Conservation (phyloP, 192 early-diverging fungal genomes). For the Backusella circina region DNA sequence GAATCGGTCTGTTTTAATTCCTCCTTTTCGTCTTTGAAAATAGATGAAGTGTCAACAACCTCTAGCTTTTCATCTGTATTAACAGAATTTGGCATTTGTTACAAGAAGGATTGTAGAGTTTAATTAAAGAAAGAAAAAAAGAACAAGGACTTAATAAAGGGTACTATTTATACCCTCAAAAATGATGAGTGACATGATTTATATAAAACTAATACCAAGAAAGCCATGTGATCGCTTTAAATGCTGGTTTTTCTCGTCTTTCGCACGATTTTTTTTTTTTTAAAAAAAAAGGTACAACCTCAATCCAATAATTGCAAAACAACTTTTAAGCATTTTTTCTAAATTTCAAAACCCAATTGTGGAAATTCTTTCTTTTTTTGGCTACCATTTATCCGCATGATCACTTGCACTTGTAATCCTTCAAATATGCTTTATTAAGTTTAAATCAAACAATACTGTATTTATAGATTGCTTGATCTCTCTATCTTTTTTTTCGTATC, state of each 20-base stretch:
- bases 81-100: background rate
- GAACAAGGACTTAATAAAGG: background rate
- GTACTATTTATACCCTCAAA: background rate
- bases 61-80: slow-evolving; percentile 1
- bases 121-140: background rate
- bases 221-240: background rate
- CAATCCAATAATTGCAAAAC: background rate
- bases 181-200: too few relatives aligned
- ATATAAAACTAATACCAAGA: background rate
- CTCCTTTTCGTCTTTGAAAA: background rate
- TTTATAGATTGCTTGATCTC: background rate
- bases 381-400: background rate
- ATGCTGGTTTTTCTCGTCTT: slow-evolving; percentile 1
- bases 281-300: background rate
- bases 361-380: slow-evolving; percentile 11
- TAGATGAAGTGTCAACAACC: slow-evolving; percentile 4
- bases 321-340: background rate
- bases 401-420: background rate
- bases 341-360: background rate
- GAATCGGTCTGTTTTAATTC: background rate
- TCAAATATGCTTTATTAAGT: background rate
- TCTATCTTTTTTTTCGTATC: background rate
- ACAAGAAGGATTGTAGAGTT: background rate
- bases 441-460: background rate
- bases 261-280: background rate